Evolutionary conservation across 768 basidiomycete species (phyloP).

Genomic region (Dioszegia crocea): DNA sequence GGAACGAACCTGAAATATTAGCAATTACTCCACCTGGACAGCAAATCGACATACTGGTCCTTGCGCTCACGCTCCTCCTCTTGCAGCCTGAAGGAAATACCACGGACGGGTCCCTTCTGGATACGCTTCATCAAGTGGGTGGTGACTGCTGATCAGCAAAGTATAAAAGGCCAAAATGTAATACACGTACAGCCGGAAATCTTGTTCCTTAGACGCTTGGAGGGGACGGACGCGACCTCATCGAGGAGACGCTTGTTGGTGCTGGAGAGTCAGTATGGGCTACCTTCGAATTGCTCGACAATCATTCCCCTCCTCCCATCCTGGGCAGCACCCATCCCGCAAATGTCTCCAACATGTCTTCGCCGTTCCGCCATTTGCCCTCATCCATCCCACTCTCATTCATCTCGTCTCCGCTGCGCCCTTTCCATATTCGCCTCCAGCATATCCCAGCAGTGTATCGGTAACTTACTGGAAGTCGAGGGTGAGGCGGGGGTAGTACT

Average conservation of each 20-base stretch:
- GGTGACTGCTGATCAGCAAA: slow-evolving; percentile 58
- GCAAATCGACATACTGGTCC: slow-evolving; percentile 68
- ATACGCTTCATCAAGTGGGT: slow-evolving; percentile 99
- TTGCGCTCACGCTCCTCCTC: slow-evolving; percentile 99
- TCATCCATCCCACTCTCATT: background rate
- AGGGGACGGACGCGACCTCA: slow-evolving; percentile 71
- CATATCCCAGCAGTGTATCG: background rate
- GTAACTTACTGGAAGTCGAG: slow-evolving; percentile 78
- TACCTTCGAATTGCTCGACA: too few species aligned
- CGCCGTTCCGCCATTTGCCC: background rate
- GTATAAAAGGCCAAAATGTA: background rate
- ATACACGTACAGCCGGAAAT: slow-evolving; percentile 69
- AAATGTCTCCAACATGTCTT: background rate
- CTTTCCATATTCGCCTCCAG: background rate
- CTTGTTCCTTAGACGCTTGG: slow-evolving; percentile 99
- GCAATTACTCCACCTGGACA: background rate
- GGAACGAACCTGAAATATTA: slow-evolving; percentile 60
- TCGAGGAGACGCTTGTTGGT: slow-evolving; percentile 96
- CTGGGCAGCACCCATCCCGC: too few species aligned
- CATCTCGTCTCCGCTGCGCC: background rate
- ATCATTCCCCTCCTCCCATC: too few species aligned
- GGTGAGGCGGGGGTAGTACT: slow-evolving; percentile 99
- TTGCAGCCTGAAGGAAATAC: slow-evolving; percentile 99
- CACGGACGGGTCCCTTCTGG: slow-evolving; percentile 93
- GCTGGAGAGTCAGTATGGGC: slow-evolving; percentile 38